Percentiles rank a stretch among this genome's conserved stretches.
Conservation (phyloP, 345 rosid genomes). For the Syzygium aqueum region DNA sequence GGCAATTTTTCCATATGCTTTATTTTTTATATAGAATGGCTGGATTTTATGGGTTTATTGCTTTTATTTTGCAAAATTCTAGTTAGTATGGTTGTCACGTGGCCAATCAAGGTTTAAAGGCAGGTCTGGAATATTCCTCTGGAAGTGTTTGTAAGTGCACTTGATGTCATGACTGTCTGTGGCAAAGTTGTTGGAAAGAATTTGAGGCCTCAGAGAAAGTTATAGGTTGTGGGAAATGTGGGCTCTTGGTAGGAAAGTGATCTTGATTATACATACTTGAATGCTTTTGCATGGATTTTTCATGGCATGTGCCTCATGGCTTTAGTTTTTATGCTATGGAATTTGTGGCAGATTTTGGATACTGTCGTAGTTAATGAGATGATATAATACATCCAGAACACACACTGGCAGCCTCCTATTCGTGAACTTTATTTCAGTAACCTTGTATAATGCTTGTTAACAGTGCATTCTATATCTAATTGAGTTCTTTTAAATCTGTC, state of each 20-base stretch:
- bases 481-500: neutral
- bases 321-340: neutral
- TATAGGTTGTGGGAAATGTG: neutral
- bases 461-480: neutral
- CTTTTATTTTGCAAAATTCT: neutral
- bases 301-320: neutral
- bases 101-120: neutral
- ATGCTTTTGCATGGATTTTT: neutral
- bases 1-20: neutral
- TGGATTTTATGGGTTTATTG: neutral
- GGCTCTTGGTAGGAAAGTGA: neutral
- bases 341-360: neutral
- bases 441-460: neutral
- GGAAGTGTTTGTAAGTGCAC: neutral
- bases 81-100: neutral
- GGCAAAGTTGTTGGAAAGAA: neutral
- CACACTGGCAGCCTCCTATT: neutral
- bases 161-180: neutral
- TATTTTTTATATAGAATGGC: neutral
- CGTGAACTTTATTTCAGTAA: neutral
- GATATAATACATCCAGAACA: neutral
- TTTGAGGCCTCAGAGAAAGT: neutral
- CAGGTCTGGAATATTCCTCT: neutral
- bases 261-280: neutral
- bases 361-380: neutral